A percentile compares a stretch with the other conserved stretches of the same genome.
Conservation (phyloP, 805 yeast species). For the Scheffersomyces stipitis region DNA sequence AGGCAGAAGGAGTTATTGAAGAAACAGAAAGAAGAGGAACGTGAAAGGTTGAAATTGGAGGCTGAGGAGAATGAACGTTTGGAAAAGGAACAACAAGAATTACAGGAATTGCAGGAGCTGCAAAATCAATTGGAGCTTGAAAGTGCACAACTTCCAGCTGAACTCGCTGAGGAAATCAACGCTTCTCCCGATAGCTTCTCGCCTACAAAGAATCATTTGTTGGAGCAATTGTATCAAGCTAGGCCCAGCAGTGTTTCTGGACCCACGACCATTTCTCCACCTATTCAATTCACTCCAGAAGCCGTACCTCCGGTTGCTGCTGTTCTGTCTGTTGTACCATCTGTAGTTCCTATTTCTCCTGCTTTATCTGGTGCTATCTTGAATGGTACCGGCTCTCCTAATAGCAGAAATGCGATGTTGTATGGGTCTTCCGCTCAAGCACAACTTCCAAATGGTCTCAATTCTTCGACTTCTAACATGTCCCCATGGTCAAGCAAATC, state of each 20-base stretch:
- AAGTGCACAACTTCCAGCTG: conserved; percentile 7
- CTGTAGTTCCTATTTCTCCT: background rate
- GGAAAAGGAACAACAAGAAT: conserved; percentile 15
- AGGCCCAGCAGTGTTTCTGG: conserved; percentile 18
- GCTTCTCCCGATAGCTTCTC: conserved; percentile 4
- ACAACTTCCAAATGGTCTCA: background rate
- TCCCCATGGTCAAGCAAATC: conserved; percentile 14
- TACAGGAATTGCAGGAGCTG: conserved; percentile 6
- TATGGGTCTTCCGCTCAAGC: background rate
- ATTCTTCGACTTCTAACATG: background rate
- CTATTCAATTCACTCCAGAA: conserved; percentile 1
- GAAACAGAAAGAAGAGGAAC: conserved; percentile 10
- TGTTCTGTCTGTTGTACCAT: background rate
- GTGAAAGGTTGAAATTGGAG: conserved; percentile 9
- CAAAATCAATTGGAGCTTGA: conserved; percentile 7
- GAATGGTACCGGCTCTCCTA: background rate
- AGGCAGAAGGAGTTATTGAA: conserved; percentile 15
- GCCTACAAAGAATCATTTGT: conserved; percentile 21
- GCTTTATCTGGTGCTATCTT: background rate
- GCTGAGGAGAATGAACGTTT: conserved; percentile 8
- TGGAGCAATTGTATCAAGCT: conserved; percentile 36
- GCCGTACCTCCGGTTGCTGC: conserved; percentile 2
- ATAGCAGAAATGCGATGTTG: background rate
- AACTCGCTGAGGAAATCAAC: conserved; percentile 1
- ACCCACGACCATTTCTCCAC: background rate